Base-by-base conservation (phyloP, 768 basidiomycete species). In the Paxillus ammoniavirescens region DNA sequence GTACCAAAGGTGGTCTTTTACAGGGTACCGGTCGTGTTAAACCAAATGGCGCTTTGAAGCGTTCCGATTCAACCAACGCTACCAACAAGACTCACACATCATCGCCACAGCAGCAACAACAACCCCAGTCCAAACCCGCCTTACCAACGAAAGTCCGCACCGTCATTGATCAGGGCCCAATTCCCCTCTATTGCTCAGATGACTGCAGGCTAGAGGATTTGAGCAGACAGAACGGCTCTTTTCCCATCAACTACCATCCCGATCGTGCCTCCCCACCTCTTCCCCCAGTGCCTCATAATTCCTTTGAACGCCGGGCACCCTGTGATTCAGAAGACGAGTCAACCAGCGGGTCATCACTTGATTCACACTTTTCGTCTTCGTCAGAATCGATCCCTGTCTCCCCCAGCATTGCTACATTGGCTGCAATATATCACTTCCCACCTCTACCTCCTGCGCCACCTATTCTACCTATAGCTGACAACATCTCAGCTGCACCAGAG, bases 111-210 rank as follows among this genome's bases (percentile, higher is more conserved):
- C 45, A 55, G 42, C 72, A 58, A 31, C 53, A 46, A 17, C 58
- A 56, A 18, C 50, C 66, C 4, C 56, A 65, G 41, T 10, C 63
- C 17, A 65, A 63, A 33, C 63, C 70, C 10, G 49, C 74, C 17
- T 41, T 66, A n/a, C 73, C 73, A 2, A 54, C 74, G 42, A 81
- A 82, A 65, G 76, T 80, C 41, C 83, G 83, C 43, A 82, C 83
- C 10, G 76, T 90, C 72, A 91, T 91, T 72, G 88, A 90, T 73
- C 88, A 88, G 67, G 77, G 77, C 1, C 89, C 88, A n/a, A 83
- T 81, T 1, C 89, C 89, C 17, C 79, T 92, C 54, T 92, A 93
- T 73, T 93, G 90, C 71, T 91, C 89, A 1, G 87, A 89, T 57
- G 80, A 86, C 62, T 93, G 90, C 65, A 77, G 81, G 55, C 67